Evolutionary conservation across 2,329 filamentous ascomycete species (phyloP).

Genomic region (Exophiala oligosperma): DNA sequence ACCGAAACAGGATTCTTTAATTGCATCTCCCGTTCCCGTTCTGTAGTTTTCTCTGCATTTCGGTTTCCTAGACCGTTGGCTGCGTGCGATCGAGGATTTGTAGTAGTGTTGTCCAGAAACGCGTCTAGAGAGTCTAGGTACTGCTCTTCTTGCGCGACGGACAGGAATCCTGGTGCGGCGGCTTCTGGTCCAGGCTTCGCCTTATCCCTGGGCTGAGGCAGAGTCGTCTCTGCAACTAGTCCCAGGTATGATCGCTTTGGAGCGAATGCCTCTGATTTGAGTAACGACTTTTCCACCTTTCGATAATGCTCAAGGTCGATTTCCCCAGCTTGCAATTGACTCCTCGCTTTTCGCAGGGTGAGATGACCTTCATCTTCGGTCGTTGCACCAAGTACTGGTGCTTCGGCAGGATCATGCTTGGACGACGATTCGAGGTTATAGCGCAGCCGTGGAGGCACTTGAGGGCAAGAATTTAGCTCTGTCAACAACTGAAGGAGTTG

Average conservation of each 20-base stretch:
- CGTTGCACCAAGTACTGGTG: conserved; percentile 27
- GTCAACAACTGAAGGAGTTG: conserved; percentile 85
- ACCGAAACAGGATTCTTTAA: conserved; percentile 84
- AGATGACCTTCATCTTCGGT: conserved; percentile 26
- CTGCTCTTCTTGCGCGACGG: conserved; percentile 45
- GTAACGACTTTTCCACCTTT: conserved; percentile 40
- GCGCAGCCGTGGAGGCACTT: conserved; percentile 72
- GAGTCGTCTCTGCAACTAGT: conserved; percentile 9
- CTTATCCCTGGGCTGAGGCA: conserved; percentile 4
- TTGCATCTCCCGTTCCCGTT: conserved; percentile 56
- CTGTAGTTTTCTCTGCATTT: conserved; percentile 49
- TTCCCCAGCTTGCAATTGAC: conserved; percentile 37
- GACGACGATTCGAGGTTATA: conserved; percentile 63
- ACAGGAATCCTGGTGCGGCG: conserved; percentile 42
- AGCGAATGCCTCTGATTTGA: conserved; percentile 40
- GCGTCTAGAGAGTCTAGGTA: conserved; percentile 46
- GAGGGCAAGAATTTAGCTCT: conserved; percentile 81
- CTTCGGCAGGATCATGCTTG: conserved; percentile 49
- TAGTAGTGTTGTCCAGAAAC: conserved; percentile 17
- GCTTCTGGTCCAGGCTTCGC: conserved; percentile 14
- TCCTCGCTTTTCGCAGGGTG: conserved; percentile 41
- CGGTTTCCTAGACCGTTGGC: conserved; percentile 43
- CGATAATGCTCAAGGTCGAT: conserved; percentile 39
- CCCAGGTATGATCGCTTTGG: conserved; percentile 35
- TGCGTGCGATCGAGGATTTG: conserved; percentile 35